These are phyloP conservation scores for Agapanthus africanus DNA, from an alignment of 106 monocot genomes.

Conservation along the genomic window DNA sequence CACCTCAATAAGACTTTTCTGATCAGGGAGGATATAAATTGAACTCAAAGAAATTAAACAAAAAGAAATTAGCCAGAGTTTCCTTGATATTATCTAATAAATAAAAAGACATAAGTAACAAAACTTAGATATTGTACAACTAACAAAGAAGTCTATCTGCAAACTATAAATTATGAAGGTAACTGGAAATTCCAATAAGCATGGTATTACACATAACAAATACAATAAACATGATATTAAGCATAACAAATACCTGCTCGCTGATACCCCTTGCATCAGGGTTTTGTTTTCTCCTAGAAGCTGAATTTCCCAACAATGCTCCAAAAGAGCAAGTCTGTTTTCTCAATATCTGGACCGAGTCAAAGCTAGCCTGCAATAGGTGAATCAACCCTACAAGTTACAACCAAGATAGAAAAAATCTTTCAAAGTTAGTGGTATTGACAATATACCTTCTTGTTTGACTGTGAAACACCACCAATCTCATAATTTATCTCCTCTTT, in stretches of 20 bases:
- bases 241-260: constrained; percentile 29
- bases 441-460: constrained; percentile 16
- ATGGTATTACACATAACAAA: not conserved
- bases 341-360: constrained; percentile 44
- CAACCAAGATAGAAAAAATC: not conserved
- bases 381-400: not conserved
- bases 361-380: constrained; percentile 30
- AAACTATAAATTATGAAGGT: not conserved
- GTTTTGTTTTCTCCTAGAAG: constrained; percentile 30
- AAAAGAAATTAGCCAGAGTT: not conserved
- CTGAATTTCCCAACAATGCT: constrained; percentile 53
- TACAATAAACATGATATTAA: not conserved
- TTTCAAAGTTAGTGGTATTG: not conserved
- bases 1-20: too few relatives aligned
- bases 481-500: constrained; percentile 15
- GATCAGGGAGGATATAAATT: not conserved
- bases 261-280: constrained; percentile 8
- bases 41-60: not conserved
- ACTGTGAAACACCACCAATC: not conserved
- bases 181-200: not conserved
- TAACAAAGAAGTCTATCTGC: not conserved
- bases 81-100: not conserved
- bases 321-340: constrained; percentile 62
- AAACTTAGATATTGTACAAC: not conserved
- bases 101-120: not conserved